A percentile compares a stretch with the other conserved stretches of the same genome.
phyloP scores from a whole-genome alignment of 2,329 filamentous ascomycete genomes.

The Fonsecaea nubica region DNA sequence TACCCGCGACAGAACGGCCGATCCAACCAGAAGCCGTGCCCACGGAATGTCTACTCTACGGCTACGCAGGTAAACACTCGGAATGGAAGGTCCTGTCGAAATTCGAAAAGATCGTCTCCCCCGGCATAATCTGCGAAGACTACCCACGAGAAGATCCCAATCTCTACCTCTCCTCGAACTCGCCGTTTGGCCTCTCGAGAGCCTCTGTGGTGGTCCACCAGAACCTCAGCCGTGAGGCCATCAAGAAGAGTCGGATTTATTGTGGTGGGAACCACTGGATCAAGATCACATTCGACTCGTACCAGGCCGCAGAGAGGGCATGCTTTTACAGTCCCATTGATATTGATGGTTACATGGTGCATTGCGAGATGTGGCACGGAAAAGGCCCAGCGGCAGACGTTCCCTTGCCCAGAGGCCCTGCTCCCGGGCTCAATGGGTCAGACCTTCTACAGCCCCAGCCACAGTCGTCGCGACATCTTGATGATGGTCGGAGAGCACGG shows the following conservation, averaged over 20 bases:
- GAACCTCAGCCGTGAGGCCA: slow-evolving; percentile 73
- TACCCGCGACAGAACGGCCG: slow-evolving; percentile 37
- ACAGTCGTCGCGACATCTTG: not conserved
- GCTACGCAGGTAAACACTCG: slow-evolving; percentile 71
- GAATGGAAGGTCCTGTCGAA: slow-evolving; percentile 87
- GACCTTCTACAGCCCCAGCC: slow-evolving; percentile 17
- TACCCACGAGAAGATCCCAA: slow-evolving; percentile 85
- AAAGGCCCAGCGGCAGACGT: slow-evolving; percentile 69
- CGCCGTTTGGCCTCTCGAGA: slow-evolving; percentile 33
- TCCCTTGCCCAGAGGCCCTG: slow-evolving; percentile 60
- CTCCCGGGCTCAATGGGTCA: slow-evolving; percentile 12
- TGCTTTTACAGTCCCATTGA: slow-evolving; percentile 73
- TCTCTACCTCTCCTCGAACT: slow-evolving; percentile 72
- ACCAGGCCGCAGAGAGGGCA: slow-evolving; percentile 72
- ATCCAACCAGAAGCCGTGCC: slow-evolving; percentile 54
- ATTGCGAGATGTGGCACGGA: slow-evolving; percentile 73
- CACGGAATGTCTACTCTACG: slow-evolving; percentile 84
- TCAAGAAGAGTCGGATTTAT: slow-evolving; percentile 78
- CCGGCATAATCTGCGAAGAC: slow-evolving; percentile 82
- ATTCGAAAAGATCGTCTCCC: slow-evolving; percentile 75
- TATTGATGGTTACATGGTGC: slow-evolving; percentile 73
- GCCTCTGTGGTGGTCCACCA: slow-evolving; percentile 63
- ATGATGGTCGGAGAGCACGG: slow-evolving; percentile 36
- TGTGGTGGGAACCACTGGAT: slow-evolving; percentile 92
- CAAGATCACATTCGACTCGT: slow-evolving; percentile 79